Evolutionary conservation across 169 alveolate species (phyloP).

Genomic region (Neospora caninum): DNA sequence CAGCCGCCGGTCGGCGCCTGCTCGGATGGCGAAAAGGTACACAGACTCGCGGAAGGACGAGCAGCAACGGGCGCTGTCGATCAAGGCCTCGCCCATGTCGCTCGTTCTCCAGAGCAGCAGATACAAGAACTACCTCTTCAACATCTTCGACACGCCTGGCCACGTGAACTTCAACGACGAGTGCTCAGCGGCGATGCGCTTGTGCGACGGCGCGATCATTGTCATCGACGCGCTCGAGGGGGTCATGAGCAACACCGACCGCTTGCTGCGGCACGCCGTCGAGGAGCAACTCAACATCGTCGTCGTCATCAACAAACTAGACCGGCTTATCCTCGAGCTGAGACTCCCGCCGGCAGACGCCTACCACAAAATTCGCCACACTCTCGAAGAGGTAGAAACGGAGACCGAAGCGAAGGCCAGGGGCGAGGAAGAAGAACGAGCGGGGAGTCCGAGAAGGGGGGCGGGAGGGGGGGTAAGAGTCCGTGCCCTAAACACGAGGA

Average conservation of each 20-base stretch:
- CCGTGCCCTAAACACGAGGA: not conserved
- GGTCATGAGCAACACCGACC: slow-evolving; percentile 91
- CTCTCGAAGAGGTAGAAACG: slow-evolving; percentile 80
- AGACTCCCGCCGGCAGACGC: slow-evolving; percentile 99
- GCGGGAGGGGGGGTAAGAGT: not conserved
- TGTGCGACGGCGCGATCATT: slow-evolving; percentile 96
- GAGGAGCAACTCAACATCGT: slow-evolving; percentile 79
- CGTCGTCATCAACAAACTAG: slow-evolving; percentile 94
- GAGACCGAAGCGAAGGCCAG: not conserved
- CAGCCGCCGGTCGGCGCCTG: not conserved
- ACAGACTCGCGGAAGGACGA: slow-evolving; percentile 98
- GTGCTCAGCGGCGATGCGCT: slow-evolving; percentile 93
- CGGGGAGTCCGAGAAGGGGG: not conserved
- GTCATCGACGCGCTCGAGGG: slow-evolving; percentile 98
- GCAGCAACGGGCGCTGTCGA: slow-evolving; percentile 94
- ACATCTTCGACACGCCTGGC: slow-evolving; percentile 74
- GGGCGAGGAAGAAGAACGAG: not conserved
- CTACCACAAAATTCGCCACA: slow-evolving; percentile 91
- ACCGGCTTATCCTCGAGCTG: slow-evolving; percentile 96
- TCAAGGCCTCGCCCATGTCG: slow-evolving; percentile 97
- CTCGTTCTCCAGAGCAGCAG: slow-evolving; percentile 90
- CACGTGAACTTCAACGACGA: slow-evolving; percentile 98
- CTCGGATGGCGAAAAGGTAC: slow-evolving; percentile 75
- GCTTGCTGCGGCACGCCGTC: slow-evolving; percentile 85
- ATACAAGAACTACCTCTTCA: slow-evolving; percentile 81